A percentile compares a stretch with the other conserved stretches of the same genome.
Conservation (phyloP, 305 asterid species). For the Fraxinus latifolia region DNA sequence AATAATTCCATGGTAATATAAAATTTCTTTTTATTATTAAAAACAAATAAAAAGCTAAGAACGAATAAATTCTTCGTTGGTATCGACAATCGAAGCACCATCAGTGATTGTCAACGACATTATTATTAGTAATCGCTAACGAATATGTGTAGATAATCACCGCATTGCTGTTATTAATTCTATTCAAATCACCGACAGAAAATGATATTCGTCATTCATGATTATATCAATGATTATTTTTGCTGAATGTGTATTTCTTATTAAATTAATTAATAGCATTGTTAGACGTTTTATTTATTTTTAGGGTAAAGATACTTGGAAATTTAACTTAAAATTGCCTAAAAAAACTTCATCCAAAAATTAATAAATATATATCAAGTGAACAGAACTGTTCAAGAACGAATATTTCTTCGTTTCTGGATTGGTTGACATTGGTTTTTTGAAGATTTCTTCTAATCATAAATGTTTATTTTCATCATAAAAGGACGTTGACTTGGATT, state of each 20-base stretch:
- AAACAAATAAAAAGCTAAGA: not conserved
- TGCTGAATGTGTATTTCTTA: too few species aligned
- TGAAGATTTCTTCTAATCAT: not conserved
- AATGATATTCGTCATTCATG: not conserved
- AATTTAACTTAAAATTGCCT: too few species aligned
- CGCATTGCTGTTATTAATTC: too few species aligned
- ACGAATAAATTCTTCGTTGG: too few species aligned
- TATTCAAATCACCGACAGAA: too few species aligned
- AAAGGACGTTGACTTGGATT: not conserved
- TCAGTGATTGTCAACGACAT: too few species aligned
- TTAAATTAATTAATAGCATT: too few species aligned
- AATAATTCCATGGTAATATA: not conserved
- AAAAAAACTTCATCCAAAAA: too few species aligned
- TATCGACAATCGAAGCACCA: not conserved
- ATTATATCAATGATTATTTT: too few species aligned
- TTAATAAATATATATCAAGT: too few species aligned
- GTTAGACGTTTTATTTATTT: too few species aligned
- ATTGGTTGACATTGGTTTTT: not conserved
- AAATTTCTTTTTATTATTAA: not conserved
- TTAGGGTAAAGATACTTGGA: not conserved
- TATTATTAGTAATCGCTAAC: not conserved
- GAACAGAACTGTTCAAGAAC: not conserved
- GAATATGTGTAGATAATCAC: too few species aligned
- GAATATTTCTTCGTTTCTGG: not conserved
- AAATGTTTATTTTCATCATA: not conserved